phyloP scores from a whole-genome alignment of 106 monocot genomes.

The Phalaenopsis aphrodite region DNA sequence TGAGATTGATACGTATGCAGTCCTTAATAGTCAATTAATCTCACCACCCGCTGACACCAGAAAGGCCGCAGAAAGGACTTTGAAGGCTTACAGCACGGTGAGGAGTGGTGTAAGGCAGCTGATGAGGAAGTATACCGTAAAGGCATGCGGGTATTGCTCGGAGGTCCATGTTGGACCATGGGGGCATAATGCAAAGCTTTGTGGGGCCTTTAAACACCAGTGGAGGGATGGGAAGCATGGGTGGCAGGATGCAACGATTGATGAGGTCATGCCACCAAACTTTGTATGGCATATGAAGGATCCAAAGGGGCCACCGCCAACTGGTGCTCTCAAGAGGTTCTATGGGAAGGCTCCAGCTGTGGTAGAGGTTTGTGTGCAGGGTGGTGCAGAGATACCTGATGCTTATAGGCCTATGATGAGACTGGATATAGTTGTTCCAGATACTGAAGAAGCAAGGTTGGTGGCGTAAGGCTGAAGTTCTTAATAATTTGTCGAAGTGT shows the following conservation, averaged over 20 bases:
- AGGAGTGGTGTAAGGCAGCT: conserved; percentile 54
- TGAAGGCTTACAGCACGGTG: conserved; percentile 65
- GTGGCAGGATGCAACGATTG: conserved; percentile 80
- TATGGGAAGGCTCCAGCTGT: conserved; percentile 42
- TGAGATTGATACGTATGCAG: conserved; percentile 71
- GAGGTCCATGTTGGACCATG: conserved; percentile 94
- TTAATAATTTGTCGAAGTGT: background rate
- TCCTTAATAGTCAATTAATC: conserved; percentile 6
- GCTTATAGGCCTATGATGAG: conserved; percentile 77
- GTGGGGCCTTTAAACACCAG: conserved; percentile 95
- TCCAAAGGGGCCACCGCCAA: conserved; percentile 35
- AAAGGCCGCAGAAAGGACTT: conserved; percentile 59
- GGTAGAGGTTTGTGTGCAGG: conserved; percentile 88
- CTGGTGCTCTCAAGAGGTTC: conserved; percentile 46
- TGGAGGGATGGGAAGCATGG: conserved; percentile 95
- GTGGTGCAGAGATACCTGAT: conserved; percentile 80
- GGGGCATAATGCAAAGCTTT: conserved; percentile 92
- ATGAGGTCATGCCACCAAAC: conserved; percentile 81
- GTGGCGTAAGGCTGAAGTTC: conserved; percentile 30
- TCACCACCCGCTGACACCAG: conserved; percentile 16
- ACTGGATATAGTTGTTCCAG: conserved; percentile 75
- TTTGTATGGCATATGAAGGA: conserved; percentile 81
- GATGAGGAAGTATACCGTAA: conserved; percentile 82
- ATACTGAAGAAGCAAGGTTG: conserved; percentile 58
- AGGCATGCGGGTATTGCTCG: conserved; percentile 87